Evolutionary conservation across 192 early-diverging fungal genomes (phyloP), one percentile per base, ranked within the genome.

Genomic region (Spizellomyces punctatus): DNA sequence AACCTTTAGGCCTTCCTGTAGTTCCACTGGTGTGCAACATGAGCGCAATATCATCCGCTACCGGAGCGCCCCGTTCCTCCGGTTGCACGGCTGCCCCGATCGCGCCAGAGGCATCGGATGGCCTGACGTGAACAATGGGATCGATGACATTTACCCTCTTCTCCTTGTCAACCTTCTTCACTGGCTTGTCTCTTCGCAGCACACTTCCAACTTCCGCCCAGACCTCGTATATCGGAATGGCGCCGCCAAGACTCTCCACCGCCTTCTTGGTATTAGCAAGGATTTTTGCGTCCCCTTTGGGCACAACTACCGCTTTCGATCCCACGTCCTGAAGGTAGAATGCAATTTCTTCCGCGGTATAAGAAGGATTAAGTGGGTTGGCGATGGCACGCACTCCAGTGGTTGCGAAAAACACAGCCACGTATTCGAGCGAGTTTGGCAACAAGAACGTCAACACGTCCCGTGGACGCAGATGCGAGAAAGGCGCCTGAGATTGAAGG

Each of bases 11-110:
- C 44, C 69, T 60, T 6, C 69, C 69, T 21, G 69, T 71, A n/a
- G 92, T 93, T 9, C 93, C 93, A 54, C 86, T 89, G 1, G 93
- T 95, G 68, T 93, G 91, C 64, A 95, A 79, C 47, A 94, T 81
- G 36, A 94, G 76, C 27, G 91, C 90, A 19, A 86, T 78, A 57
- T 92, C 90, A 46, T 80, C 76, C 6, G 57, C 64, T 10, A 47
- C 49, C 10, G 69, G 69, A 8, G 69, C 69, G 9, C 69, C 69
- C 45, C 69, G 41, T 27, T 61, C 58, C 22, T 71, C 48, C 22
- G 57, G 58, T 44, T 46, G 57, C 6, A 71, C 69, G 56, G 43
- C 36, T 19, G 17, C 1, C 12, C 66, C 36, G 27, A 76, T 58
- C 21, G 75, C 69, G 21, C 63, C 66, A 36, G 77, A 36, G 19